These are phyloP conservation scores for Magnolia kwangsiensis DNA, from an alignment of 164 flowering plant genomes.

Conservation along the genomic window DNA sequence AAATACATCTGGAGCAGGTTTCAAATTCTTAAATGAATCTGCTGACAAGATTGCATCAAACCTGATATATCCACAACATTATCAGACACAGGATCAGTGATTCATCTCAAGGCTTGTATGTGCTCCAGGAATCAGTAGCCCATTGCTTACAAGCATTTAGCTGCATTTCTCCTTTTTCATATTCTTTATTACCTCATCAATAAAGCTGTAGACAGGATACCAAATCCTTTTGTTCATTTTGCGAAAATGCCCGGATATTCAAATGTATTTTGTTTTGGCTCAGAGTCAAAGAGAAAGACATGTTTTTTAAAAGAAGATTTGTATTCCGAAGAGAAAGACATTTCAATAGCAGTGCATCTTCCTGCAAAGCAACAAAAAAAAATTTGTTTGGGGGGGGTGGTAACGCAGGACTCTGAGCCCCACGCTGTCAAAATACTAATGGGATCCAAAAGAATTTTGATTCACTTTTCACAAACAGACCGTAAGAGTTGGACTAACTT, in stretches of 20 bases:
- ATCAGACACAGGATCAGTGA: background rate
- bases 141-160: no score
- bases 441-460: background rate
- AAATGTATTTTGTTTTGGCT: background rate
- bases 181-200: background rate
- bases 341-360: no score
- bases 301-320: no score
- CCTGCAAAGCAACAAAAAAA: no score
- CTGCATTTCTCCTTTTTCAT: background rate
- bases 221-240: background rate
- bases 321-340: no score
- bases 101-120: no score
- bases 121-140: no score
- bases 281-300: no score
- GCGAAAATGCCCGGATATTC: background rate
- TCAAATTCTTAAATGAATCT: conserved; percentile 94
- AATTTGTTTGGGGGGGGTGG: background rate
- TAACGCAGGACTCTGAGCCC: background rate
- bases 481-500: background rate
- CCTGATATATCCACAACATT: conserved; percentile 39
- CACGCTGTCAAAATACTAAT: background rate
- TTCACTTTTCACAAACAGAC: background rate
- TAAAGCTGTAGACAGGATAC: background rate
- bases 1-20: conserved; percentile 97
- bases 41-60: conserved; percentile 97